phyloP scores from a whole-genome alignment of 208 protist genomes.

The Leishmania tropica region DNA sequence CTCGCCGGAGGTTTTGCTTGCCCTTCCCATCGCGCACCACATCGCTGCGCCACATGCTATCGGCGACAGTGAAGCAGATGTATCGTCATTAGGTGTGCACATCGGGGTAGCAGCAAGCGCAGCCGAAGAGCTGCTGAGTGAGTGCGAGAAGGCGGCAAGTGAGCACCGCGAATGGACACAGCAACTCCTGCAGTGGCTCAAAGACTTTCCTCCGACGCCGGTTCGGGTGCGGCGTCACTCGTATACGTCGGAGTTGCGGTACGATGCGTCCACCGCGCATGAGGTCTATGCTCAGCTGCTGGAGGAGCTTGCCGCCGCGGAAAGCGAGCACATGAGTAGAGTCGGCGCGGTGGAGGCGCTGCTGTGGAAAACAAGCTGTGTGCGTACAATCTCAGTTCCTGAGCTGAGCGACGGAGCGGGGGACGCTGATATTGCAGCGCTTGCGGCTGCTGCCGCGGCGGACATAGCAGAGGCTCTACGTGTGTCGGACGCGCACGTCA shows the following conservation, averaged over 20 bases:
- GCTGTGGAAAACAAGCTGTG: neutral
- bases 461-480: slow-evolving; percentile 1
- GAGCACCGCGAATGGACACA: neutral
- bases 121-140: neutral
- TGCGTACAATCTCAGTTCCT: neutral
- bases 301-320: neutral
- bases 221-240: too few relatives aligned
- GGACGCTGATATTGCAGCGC: neutral
- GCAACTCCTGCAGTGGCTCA: neutral
- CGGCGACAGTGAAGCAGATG: neutral
- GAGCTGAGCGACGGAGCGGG: neutral
- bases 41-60: neutral
- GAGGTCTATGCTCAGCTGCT: neutral
- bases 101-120: neutral
- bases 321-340: neutral
- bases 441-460: neutral
- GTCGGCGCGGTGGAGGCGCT: slow-evolving; percentile 1
- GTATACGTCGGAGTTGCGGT: neutral
- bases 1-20: neutral
- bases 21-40: neutral
- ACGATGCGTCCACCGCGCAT: neutral
- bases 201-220: slow-evolving; percentile 5
- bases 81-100: neutral
- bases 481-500: neutral
- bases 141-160: neutral